phyloP scores from a whole-genome alignment of 2,329 filamentous ascomycete genomes.

The Beauveria sp. region DNA sequence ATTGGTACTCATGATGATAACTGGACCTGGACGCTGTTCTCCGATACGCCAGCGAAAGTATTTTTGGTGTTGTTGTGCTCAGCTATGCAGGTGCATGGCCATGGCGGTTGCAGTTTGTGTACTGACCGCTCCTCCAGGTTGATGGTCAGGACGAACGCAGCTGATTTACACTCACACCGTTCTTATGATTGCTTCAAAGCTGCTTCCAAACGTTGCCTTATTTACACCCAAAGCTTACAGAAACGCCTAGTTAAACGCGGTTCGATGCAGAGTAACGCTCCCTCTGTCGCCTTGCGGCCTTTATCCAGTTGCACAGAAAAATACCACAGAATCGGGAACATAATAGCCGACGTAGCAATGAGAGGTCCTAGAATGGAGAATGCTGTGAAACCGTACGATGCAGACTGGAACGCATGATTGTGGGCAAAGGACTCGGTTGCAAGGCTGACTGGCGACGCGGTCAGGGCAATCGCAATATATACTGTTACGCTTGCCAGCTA shows the following conservation, averaged over 20 bases:
- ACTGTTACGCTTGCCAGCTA: not conserved
- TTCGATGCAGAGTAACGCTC: not conserved
- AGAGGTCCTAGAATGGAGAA: not conserved
- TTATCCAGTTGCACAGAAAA: not conserved
- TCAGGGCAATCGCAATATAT: not conserved
- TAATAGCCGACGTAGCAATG: not conserved
- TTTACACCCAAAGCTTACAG: not conserved
- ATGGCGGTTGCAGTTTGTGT: too few species aligned
- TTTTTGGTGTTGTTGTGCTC: too few species aligned
- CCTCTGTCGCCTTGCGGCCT: not conserved
- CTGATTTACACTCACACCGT: too few species aligned
- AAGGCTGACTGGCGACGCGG: not conserved
- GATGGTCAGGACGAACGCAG: too few species aligned
- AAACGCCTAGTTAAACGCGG: not conserved
- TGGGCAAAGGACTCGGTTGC: not conserved
- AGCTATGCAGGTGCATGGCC: too few species aligned
- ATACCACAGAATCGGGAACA: not conserved
- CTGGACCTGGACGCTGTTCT: not conserved
- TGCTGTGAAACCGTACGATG: not conserved
- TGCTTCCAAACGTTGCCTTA: not conserved
- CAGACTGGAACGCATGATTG: not conserved
- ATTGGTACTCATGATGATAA: not conserved
- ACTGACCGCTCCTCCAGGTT: too few species aligned
- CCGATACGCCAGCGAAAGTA: not conserved
- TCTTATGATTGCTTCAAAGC: too few species aligned